Conservation (phyloP, 169 alveolate genomes). For the Besnoitia besnoiti region DNA sequence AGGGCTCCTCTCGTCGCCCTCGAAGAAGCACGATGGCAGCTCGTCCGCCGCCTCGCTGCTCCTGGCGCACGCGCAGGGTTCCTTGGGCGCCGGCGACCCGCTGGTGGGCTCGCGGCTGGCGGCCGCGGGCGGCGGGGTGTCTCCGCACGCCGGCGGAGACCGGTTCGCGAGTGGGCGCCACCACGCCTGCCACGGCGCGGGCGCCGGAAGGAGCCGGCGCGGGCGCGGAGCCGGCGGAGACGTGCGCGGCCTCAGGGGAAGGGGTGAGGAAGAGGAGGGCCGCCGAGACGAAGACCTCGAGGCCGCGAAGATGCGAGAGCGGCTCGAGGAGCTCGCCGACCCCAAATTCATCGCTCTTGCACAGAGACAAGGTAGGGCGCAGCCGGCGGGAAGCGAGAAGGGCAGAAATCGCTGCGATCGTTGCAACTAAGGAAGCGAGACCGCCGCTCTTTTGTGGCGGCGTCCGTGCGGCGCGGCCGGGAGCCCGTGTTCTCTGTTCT, state of each 20-base stretch:
- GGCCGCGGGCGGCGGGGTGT: neutral
- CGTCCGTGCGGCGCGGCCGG: no score
- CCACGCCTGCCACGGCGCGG: neutral
- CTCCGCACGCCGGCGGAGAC: neutral
- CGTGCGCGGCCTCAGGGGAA: neutral
- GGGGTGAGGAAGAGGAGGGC: neutral
- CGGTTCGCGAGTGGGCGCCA: neutral
- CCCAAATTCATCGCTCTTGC: no score
- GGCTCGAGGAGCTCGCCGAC: no score
- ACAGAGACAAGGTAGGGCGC: no score
- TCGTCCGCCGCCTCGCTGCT: conserved; percentile 10
- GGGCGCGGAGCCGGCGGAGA: neutral
- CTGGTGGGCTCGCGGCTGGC: neutral
- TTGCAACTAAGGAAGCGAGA: no score
- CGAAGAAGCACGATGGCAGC: neutral
- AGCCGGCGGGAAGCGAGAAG: no score
- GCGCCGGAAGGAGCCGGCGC: neutral
- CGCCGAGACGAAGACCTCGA: neutral
- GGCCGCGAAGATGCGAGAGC: neutral
- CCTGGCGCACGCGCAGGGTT: neutral
- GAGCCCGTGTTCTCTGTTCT: no score
- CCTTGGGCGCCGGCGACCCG: neutral
- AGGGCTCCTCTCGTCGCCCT: neutral
- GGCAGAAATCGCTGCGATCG: no score
- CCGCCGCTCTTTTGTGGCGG: no score